phyloP scores from a whole-genome alignment of 805 yeast species.

The Pichia kluyveri region DNA sequence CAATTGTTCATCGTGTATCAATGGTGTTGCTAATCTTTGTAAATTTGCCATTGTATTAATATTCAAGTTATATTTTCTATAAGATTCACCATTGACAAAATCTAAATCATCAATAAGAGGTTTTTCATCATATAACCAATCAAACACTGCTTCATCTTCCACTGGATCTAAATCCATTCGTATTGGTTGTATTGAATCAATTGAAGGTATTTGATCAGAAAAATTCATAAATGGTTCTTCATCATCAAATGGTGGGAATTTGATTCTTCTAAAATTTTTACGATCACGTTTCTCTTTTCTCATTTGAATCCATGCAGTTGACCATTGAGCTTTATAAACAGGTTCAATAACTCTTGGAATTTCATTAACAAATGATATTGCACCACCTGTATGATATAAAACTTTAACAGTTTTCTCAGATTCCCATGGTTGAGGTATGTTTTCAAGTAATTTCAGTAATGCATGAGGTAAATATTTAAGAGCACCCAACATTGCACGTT shows the following conservation, averaged over 20 bases:
- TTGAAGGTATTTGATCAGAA: conserved; percentile 67
- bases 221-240: conserved; percentile 90
- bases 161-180: conserved; percentile 53
- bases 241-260: conserved; percentile 94
- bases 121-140: conserved; percentile 75
- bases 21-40: conserved; percentile 60
- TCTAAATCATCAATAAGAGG: conserved; percentile 55
- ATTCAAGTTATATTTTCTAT: conserved; percentile 60
- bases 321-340: conserved; percentile 91
- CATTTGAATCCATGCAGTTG: conserved; percentile 87
- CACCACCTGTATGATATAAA: conserved; percentile 84
- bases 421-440: conserved; percentile 99
- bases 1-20: conserved; percentile 42
- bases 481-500: conserved; percentile 82
- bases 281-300: conserved; percentile 89
- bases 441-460: conserved; percentile 75
- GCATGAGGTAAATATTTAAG: conserved; percentile 96
- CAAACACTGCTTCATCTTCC: conserved; percentile 51
- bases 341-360: conserved; percentile 89
- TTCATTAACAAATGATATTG: conserved; percentile 91
- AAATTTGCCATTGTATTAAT: conserved; percentile 55
- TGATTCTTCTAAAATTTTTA: conserved; percentile 80
- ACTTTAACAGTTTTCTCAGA: conserved; percentile 76
- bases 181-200: conserved; percentile 67
- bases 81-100: conserved; percentile 68